Percentiles rank a stretch among this genome's conserved stretches.
These are phyloP conservation scores for Populus alba DNA, from an alignment of 345 rosid genomes.

Conservation along the genomic window DNA sequence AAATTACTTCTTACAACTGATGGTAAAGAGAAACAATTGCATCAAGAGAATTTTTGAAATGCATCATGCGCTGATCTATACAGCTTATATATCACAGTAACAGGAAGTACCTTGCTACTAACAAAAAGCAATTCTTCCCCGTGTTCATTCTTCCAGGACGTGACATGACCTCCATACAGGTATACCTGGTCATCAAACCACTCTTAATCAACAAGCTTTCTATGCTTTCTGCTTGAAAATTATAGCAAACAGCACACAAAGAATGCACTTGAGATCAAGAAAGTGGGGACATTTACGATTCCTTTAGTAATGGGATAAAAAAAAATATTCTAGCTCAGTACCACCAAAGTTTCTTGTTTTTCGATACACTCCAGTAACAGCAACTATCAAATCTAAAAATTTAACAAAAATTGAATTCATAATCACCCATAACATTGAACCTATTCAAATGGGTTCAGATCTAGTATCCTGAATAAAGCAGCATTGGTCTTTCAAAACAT, in stretches of 20 bases:
- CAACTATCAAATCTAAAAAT: not conserved
- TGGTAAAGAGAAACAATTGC: not conserved
- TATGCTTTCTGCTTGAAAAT: not conserved
- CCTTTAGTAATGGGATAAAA: not conserved
- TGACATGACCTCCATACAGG: conserved; percentile 85
- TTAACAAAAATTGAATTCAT: not conserved
- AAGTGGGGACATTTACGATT: not conserved
- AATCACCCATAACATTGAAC: not conserved
- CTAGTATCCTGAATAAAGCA: conserved; percentile 1
- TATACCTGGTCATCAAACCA: conserved; percentile 49
- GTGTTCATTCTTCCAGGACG: conserved; percentile 93
- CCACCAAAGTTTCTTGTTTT: not conserved
- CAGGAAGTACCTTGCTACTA: conserved; percentile 60
- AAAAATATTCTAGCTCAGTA: not conserved
- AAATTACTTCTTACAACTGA: not conserved
- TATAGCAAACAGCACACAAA: not conserved
- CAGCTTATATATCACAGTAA: not conserved
- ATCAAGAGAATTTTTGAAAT: not conserved
- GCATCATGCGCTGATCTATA: not conserved
- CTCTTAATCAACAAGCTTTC: not conserved
- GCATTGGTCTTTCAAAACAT: not conserved
- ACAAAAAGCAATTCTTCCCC: conserved; percentile 82
- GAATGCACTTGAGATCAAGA: not conserved
- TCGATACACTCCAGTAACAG: not conserved
- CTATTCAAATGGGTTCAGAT: conserved; percentile 7